Conservation (phyloP, 768 basidiomycete genomes). For the Phylloporus arenicola region DNA sequence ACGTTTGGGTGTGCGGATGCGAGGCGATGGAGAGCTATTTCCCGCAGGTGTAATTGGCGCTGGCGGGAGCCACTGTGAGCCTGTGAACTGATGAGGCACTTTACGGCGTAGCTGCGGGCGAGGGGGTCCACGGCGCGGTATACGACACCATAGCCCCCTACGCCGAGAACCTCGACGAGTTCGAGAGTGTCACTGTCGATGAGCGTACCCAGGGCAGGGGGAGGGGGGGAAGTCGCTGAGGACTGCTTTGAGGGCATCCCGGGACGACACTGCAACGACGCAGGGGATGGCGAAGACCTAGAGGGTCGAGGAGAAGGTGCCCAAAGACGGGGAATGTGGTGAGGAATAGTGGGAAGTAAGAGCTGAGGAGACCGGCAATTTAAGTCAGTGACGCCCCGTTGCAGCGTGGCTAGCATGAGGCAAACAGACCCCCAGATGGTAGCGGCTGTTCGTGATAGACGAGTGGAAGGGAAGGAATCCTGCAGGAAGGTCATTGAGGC, state of each 20-base stretch:
- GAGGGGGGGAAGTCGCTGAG: slow-evolving; percentile 39
- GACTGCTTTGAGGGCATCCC: slow-evolving; percentile 31
- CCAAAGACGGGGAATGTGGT: slow-evolving; percentile 20
- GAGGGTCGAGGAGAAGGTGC: slow-evolving; percentile 20
- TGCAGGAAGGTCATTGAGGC: slow-evolving; percentile 19
- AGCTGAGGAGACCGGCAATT: slow-evolving; percentile 24
- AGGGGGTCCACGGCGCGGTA: slow-evolving; percentile 74
- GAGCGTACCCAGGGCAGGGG: slow-evolving; percentile 59
- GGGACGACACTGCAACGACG: slow-evolving; percentile 16
- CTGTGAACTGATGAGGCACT: slow-evolving; percentile 69
- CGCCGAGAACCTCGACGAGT: slow-evolving; percentile 82
- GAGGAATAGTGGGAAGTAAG: slow-evolving; percentile 21
- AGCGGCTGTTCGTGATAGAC: slow-evolving; percentile 32
- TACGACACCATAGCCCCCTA: slow-evolving; percentile 93
- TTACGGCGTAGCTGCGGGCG: slow-evolving; percentile 74
- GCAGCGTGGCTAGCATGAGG: slow-evolving; percentile 35
- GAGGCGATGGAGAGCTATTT: slow-evolving; percentile 77
- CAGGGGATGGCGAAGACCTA: slow-evolving; percentile 13
- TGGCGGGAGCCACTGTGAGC: slow-evolving; percentile 45
- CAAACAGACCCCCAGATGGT: slow-evolving; percentile 26
- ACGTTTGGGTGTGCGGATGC: slow-evolving; percentile 74
- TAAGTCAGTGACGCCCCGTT: slow-evolving; percentile 29
- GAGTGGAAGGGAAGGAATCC: slow-evolving; percentile 24
- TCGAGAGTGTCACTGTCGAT: slow-evolving; percentile 82
- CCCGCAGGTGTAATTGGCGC: slow-evolving; percentile 77